Conservation (phyloP, 352 stramenopile species). For the Pythium volutum region DNA sequence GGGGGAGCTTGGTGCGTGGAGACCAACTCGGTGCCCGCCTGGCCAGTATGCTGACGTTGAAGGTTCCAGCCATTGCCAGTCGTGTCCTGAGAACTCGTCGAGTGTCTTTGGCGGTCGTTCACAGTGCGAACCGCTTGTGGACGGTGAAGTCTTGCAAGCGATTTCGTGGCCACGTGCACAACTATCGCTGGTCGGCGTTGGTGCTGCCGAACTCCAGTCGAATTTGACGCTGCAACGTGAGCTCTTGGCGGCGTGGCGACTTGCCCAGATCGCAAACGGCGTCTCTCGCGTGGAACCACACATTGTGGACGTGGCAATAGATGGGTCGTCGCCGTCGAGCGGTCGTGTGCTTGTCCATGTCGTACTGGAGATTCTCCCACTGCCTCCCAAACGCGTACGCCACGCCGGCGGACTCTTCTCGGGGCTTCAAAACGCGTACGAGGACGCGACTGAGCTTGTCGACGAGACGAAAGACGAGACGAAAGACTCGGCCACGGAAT, state of each 20-base stretch:
- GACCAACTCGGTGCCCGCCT: constrained; percentile 30
- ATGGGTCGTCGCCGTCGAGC: neutral
- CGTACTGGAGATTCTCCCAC: constrained; percentile 16
- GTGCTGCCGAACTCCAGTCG: neutral
- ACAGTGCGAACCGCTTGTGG: constrained; percentile 25
- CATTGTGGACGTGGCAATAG: constrained; percentile 11
- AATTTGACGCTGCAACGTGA: constrained; percentile 4
- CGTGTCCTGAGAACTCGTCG: constrained; percentile 28
- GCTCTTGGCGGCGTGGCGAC: constrained; percentile 1
- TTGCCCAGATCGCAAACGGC: constrained; percentile 10
- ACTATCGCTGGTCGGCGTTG: constrained; percentile 13
- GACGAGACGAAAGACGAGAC: neutral
- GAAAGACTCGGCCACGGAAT: constrained; percentile 3
- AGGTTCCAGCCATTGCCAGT: constrained; percentile 30
- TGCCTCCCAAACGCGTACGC: neutral
- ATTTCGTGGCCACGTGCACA: constrained; percentile 22
- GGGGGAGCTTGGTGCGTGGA: constrained; percentile 24
- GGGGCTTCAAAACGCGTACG: constrained; percentile 7
- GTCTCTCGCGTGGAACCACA: constrained; percentile 11
- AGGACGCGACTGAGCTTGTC: neutral
- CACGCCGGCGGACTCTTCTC: neutral
- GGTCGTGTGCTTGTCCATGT: constrained; percentile 5
- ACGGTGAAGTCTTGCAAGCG: constrained; percentile 43
- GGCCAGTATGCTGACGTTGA: constrained; percentile 19
- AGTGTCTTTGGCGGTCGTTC: constrained; percentile 31